A percentile compares a stretch with the other conserved stretches of the same genome.
Evolutionary conservation across 2,329 filamentous ascomycete species (phyloP).

Genomic region (Zasmidium citrigriseum): DNA sequence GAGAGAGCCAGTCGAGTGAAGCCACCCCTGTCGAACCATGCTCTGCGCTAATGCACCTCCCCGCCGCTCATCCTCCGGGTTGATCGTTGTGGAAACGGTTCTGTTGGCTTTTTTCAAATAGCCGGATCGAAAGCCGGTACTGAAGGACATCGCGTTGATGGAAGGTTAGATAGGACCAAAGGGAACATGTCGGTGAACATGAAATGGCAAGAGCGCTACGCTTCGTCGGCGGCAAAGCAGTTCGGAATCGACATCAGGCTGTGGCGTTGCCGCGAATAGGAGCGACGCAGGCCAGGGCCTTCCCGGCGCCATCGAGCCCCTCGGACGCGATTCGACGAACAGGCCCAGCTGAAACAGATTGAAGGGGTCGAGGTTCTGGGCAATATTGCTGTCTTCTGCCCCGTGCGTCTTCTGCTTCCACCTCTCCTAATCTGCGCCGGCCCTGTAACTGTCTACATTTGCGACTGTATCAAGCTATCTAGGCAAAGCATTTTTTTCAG

Average conservation of each 20-base stretch:
- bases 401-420: background rate
- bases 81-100: background rate
- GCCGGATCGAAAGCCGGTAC: background rate
- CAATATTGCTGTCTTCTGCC: background rate
- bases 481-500: background rate
- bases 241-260: too few species aligned
- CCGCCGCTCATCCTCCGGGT: background rate
- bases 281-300: background rate
- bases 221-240: too few species aligned
- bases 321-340: background rate
- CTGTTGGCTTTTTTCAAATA: background rate
- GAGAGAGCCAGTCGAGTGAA: background rate
- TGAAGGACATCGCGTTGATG: too few species aligned
- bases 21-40: background rate
- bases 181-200: too few species aligned
- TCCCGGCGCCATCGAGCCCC: background rate
- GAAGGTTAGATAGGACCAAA: too few species aligned
- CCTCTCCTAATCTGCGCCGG: background rate
- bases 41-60: background rate
- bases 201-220: too few species aligned
- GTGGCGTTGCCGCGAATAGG: background rate
- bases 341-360: background rate
- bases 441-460: background rate
- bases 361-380: background rate
- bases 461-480: background rate